phyloP scores from a whole-genome alignment of 176 grass and related monocot species.

The Oryza australiensis region DNA sequence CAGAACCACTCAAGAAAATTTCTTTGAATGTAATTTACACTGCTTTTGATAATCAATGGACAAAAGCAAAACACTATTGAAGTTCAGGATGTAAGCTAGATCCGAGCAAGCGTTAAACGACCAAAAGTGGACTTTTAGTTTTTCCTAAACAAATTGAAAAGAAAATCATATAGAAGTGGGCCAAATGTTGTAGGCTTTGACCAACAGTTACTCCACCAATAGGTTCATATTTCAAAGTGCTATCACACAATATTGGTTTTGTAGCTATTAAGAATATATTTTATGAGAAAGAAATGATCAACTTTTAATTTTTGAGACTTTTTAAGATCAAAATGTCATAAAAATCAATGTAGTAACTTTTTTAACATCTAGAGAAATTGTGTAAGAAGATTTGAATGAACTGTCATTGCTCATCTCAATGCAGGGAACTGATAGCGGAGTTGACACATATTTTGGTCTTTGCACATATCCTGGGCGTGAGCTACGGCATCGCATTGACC shows the following conservation, averaged over 20 bases:
- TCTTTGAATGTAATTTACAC: not conserved
- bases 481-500: slow-evolving; percentile 71
- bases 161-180: not conserved
- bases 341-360: not conserved
- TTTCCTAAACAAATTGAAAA: not conserved
- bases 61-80: not conserved
- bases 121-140: not conserved
- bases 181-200: too few relatives aligned
- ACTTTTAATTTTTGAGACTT: not conserved
- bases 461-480: slow-evolving; percentile 89
- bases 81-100: too few relatives aligned
- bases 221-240: not conserved
- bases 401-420: slow-evolving; percentile 20
- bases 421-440: slow-evolving; percentile 80
- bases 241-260: not conserved
- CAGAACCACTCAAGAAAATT: not conserved
- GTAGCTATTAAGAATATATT: too few relatives aligned
- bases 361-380: not conserved
- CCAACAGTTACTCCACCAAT: too few relatives aligned
- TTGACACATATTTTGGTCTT: slow-evolving; percentile 98
- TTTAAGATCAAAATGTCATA: not conserved
- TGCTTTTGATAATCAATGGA: not conserved
- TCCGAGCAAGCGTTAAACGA: too few relatives aligned
- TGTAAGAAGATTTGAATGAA: slow-evolving; percentile 6
- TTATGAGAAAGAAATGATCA: too few relatives aligned